These are phyloP conservation scores for Coccomyxa subellipsoidea DNA, from an alignment of 163 green algal genomes.

Conservation along the genomic window DNA sequence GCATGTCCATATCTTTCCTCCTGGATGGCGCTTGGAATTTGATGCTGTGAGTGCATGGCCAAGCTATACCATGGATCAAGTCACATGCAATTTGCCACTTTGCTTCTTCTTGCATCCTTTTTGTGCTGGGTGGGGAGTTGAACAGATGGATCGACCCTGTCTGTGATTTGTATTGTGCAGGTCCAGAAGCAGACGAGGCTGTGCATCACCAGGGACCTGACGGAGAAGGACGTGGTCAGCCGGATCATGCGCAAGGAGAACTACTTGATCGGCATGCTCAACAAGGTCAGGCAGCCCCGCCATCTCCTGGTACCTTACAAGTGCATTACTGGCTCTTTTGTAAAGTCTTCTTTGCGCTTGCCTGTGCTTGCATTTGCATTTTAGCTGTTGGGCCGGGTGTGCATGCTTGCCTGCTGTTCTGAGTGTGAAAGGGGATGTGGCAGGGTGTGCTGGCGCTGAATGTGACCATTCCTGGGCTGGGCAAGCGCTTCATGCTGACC, in stretches of 20 bases:
- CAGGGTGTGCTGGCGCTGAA: conserved; percentile 68
- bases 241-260: conserved; percentile 94
- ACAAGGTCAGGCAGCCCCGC: conserved; percentile 32
- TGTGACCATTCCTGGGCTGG: conserved; percentile 47
- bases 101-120: background rate
- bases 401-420: background rate
- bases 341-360: too few relatives aligned
- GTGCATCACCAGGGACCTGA: conserved; percentile 73
- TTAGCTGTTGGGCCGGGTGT: background rate
- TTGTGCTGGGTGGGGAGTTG: too few relatives aligned
- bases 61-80: too few relatives aligned
- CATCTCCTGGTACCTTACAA: too few relatives aligned
- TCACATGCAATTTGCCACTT: background rate
- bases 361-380: background rate
- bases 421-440: background rate
- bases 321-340: too few relatives aligned
- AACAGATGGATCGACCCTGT: too few relatives aligned
- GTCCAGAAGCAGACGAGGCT: conserved; percentile 74
- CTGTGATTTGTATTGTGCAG: conserved; percentile 19
- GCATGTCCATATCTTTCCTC: too few relatives aligned
- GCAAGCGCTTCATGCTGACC: conserved; percentile 75
- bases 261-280: conserved; percentile 90
- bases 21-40: too few relatives aligned
- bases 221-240: conserved; percentile 80
- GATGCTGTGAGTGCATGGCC: too few relatives aligned